Evolutionary conservation across 2,329 filamentous ascomycete genomes (phyloP).

Genomic region (Westerdykella ornata): DNA sequence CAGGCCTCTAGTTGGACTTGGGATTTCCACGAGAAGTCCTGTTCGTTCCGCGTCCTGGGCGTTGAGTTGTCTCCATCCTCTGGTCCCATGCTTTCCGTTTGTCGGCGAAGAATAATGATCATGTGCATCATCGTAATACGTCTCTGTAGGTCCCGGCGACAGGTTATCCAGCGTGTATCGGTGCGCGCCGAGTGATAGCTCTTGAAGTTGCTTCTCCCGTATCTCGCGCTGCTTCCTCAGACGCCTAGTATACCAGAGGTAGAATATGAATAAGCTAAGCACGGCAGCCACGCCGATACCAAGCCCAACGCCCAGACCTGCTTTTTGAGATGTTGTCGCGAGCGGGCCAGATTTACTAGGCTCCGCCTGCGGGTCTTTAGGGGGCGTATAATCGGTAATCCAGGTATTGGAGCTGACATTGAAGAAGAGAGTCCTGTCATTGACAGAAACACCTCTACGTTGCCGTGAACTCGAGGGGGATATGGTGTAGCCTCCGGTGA

Average conservation of each 20-base stretch:
- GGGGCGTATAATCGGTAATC: constrained; percentile 52
- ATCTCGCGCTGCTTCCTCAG: constrained; percentile 36
- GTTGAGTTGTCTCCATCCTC: constrained; percentile 27
- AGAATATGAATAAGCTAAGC: constrained; percentile 38
- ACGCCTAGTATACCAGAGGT: constrained; percentile 43
- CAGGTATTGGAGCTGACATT: constrained; percentile 57
- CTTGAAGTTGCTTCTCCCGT: constrained; percentile 51
- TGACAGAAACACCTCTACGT: constrained; percentile 36
- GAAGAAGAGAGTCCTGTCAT: constrained; percentile 50
- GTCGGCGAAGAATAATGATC: constrained; percentile 25
- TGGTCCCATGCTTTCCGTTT: constrained; percentile 14
- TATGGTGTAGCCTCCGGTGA: constrained; percentile 54
- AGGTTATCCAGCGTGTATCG: constrained; percentile 39
- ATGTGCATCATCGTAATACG: constrained; percentile 21
- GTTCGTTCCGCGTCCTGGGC: constrained; percentile 41
- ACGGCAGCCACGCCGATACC: constrained; percentile 41
- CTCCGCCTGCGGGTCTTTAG: constrained; percentile 18
- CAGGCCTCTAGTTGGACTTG: constrained; percentile 45
- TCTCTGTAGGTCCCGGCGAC: constrained; percentile 32
- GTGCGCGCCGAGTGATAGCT: constrained; percentile 47
- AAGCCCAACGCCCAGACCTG: constrained; percentile 42
- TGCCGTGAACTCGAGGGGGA: constrained; percentile 30
- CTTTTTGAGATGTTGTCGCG: constrained; percentile 42
- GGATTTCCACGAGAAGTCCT: constrained; percentile 43
- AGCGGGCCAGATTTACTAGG: constrained; percentile 28